Conservation (phyloP, 225 moss, liverwort and hornwort species). For the Physcomitrellopsis africana region DNA sequence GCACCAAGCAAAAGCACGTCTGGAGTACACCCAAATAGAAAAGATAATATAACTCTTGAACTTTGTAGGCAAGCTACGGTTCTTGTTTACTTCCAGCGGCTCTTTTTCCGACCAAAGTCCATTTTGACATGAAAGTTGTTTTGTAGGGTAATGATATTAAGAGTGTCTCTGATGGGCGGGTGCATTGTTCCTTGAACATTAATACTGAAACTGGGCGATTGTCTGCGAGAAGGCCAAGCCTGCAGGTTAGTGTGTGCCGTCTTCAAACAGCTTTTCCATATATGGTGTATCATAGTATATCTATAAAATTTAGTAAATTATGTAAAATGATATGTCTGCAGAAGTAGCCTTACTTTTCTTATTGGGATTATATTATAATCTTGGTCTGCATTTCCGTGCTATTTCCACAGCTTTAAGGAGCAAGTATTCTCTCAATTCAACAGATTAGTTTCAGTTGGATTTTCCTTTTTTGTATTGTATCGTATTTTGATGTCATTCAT, state of each 20-base stretch:
- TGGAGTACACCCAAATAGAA: too few relatives aligned
- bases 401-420: neutral
- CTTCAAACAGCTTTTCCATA: constrained; percentile 1
- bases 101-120: neutral
- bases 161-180: constrained; percentile 81
- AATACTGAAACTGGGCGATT: constrained; percentile 98
- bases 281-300: too few relatives aligned
- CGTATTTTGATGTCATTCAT: neutral
- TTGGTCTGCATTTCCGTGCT: neutral
- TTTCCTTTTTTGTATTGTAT: neutral
- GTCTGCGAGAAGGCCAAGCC: constrained; percentile 97
- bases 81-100: neutral
- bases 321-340: too few relatives aligned
- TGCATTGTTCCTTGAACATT: constrained; percentile 97
- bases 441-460: constrained; percentile 16
- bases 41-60: neutral
- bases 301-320: too few relatives aligned
- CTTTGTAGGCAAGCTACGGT: neutral
- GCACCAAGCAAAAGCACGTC: too few relatives aligned
- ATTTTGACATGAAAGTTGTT: constrained; percentile 27
- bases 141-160: constrained; percentile 87
- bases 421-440: neutral
- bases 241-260: constrained; percentile 69
- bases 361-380: constrained; percentile 8
- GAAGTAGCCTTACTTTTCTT: neutral